Evolutionary conservation across 768 basidiomycete species (phyloP).

Genomic region (Royoungia palumana): DNA sequence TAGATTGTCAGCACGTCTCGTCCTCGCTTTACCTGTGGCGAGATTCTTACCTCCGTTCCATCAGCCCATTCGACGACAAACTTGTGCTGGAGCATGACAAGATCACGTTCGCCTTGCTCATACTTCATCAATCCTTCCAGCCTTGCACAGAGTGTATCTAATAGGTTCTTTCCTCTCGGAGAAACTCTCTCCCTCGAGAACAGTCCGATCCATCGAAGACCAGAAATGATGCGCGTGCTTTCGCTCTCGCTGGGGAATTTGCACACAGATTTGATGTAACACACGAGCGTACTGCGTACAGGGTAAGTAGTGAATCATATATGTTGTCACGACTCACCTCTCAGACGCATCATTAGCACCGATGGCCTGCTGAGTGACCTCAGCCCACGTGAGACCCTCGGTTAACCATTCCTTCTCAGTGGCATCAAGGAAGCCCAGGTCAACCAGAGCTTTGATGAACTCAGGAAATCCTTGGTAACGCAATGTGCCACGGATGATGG

Average conservation of each 20-base stretch:
- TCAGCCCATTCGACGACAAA: slow-evolving; percentile 89
- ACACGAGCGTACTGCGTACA: slow-evolving; percentile 59
- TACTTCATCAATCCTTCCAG: slow-evolving; percentile 94
- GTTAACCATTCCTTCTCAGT: slow-evolving; percentile 74
- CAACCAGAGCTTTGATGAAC: slow-evolving; percentile 84
- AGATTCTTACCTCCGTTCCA: slow-evolving; percentile 56
- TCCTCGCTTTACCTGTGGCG: neutral
- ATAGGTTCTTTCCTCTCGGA: slow-evolving; percentile 68
- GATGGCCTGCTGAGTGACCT: slow-evolving; percentile 73
- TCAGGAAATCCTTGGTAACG: slow-evolving; percentile 96
- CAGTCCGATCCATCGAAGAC: slow-evolving; percentile 90
- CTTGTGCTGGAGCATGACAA: slow-evolving; percentile 98
- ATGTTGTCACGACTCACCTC: slow-evolving; percentile 40
- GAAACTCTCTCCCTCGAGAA: slow-evolving; percentile 68
- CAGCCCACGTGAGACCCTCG: slow-evolving; percentile 74
- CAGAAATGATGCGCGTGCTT: slow-evolving; percentile 76
- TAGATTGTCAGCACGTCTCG: slow-evolving; percentile 1
- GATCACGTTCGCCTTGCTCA: slow-evolving; percentile 84
- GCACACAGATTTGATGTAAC: slow-evolving; percentile 65
- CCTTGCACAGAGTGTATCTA: slow-evolving; percentile 90
- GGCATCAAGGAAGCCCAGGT: slow-evolving; percentile 83
- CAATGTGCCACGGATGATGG: slow-evolving; percentile 87
- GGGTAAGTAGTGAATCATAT: slow-evolving; percentile 1
- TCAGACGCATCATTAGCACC: slow-evolving; percentile 68
- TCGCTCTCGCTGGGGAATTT: slow-evolving; percentile 72